These are phyloP conservation scores for Ophiosphaerella herpotricha DNA, from an alignment of 2,329 filamentous ascomycete species.

Conservation along the genomic window DNA sequence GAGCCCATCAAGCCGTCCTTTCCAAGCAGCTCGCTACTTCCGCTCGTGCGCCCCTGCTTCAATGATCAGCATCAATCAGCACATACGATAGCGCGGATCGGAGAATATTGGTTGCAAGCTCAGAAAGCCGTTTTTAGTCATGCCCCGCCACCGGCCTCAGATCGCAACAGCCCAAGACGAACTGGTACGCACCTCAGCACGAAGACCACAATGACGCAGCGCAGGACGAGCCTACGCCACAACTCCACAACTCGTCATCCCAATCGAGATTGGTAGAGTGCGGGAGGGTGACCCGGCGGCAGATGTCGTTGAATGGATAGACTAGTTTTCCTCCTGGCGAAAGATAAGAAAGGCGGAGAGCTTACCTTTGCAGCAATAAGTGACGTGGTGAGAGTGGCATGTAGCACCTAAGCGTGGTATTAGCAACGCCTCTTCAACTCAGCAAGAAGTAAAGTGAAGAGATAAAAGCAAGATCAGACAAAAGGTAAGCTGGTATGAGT, in stretches of 20 bases:
- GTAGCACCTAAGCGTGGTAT: constrained; percentile 15
- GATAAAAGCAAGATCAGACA: constrained; percentile 48
- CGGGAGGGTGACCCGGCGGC: constrained; percentile 73
- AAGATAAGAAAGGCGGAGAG: constrained; percentile 10
- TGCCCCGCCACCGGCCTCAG: constrained; percentile 64
- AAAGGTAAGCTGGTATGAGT: constrained; percentile 61
- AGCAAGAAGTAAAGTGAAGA: constrained; percentile 1
- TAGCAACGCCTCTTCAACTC: constrained; percentile 15
- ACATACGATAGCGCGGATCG: constrained; percentile 5
- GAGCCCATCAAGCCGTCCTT: not conserved
- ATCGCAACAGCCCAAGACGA: constrained; percentile 52
- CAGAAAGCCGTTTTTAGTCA: constrained; percentile 75
- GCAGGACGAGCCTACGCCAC: constrained; percentile 49
- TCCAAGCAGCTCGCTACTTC: not conserved
- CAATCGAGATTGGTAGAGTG: constrained; percentile 63
- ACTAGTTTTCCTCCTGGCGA: constrained; percentile 63
- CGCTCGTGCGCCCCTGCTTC: too few relatives aligned
- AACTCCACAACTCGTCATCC: constrained; percentile 80
- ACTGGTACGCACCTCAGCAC: constrained; percentile 39
- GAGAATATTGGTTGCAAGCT: constrained; percentile 38
- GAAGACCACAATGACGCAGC: constrained; percentile 62
- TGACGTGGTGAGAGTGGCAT: not conserved
- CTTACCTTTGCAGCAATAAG: constrained; percentile 24
- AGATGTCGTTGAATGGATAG: constrained; percentile 67
- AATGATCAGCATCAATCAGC: constrained; percentile 3